Percentiles rank a stretch among this genome's conserved stretches.
These are phyloP conservation scores for Thelonectria rubi DNA, from an alignment of 2,329 filamentous ascomycete species.

Conservation along the genomic window DNA sequence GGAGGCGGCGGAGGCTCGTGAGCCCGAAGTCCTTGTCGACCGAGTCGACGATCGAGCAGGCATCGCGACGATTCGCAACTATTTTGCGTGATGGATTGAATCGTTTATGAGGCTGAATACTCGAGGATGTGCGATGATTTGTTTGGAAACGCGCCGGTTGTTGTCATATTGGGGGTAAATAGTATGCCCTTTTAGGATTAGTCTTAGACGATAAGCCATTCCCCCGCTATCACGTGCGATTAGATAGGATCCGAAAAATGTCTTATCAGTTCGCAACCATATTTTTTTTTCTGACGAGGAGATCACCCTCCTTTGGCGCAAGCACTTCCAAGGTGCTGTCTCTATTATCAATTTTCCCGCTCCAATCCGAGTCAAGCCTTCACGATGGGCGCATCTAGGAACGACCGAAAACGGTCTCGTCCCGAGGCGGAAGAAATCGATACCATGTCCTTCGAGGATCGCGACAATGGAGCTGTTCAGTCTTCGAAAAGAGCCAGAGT, in stretches of 20 bases:
- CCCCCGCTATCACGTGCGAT: conserved; percentile 48
- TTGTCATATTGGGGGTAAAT: conserved; percentile 43
- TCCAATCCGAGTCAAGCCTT: too few species aligned
- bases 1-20: conserved; percentile 58
- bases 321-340: conserved; percentile 26
- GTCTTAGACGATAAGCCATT: conserved; percentile 21
- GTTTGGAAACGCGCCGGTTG: conserved; percentile 43
- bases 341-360: conserved; percentile 13
- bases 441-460: conserved; percentile 44
- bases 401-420: conserved; percentile 49
- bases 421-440: conserved; percentile 46
- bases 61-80: conserved; percentile 49
- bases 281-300: conserved; percentile 42
- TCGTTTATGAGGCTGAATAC: conserved; percentile 11
- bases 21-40: conserved; percentile 56
- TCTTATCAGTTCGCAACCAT: conserved; percentile 26
- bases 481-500: conserved; percentile 65
- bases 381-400: conserved; percentile 44
- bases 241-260: conserved; percentile 36
- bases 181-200: conserved; percentile 46
- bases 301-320: conserved; percentile 9
- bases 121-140: conserved; percentile 30
- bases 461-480: conserved; percentile 45
- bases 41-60: conserved; percentile 59
- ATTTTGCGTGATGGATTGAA: conserved; percentile 12